Conservation (phyloP, 352 stramenopile species). For the Globisporangium paddicum region DNA sequence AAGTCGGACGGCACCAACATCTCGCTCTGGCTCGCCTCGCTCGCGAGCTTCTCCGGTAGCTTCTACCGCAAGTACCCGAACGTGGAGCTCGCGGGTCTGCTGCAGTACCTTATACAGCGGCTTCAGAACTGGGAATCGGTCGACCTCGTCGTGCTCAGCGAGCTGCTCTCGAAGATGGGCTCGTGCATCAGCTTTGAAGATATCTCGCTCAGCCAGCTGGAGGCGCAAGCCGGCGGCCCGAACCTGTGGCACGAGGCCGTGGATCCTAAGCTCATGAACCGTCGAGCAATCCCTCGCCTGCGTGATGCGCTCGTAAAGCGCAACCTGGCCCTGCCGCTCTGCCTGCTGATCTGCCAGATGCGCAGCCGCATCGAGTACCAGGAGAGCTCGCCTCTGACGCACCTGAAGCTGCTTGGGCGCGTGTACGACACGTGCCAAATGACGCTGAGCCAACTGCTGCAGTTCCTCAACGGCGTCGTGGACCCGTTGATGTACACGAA, state of each 20-base stretch:
- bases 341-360: slow-evolving; percentile 82
- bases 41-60: slow-evolving; percentile 92
- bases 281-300: slow-evolving; percentile 69
- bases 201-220: slow-evolving; percentile 77
- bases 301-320: slow-evolving; percentile 83
- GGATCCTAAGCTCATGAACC: slow-evolving; percentile 81
- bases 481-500: slow-evolving; percentile 64
- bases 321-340: slow-evolving; percentile 68
- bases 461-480: slow-evolving; percentile 77
- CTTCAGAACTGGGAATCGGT: slow-evolving; percentile 83
- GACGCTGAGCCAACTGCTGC: slow-evolving; percentile 81
- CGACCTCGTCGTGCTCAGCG: slow-evolving; percentile 84
- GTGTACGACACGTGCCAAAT: slow-evolving; percentile 85
- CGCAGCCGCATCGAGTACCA: slow-evolving; percentile 81
- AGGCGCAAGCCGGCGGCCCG: slow-evolving; percentile 74
- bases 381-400: slow-evolving; percentile 42
- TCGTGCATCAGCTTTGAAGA: slow-evolving; percentile 85
- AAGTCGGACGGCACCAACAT: slow-evolving; percentile 90
- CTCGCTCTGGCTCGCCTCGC: slow-evolving; percentile 91
- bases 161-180: slow-evolving; percentile 86
- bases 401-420: slow-evolving; percentile 76
- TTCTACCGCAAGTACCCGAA: slow-evolving; percentile 93
- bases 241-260: slow-evolving; percentile 77
- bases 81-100: slow-evolving; percentile 88
- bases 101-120: slow-evolving; percentile 89